These are phyloP conservation scores for Tripidium arundinaceum DNA, from an alignment of 202 grass and related monocot genomes.

Conservation along the genomic window DNA sequence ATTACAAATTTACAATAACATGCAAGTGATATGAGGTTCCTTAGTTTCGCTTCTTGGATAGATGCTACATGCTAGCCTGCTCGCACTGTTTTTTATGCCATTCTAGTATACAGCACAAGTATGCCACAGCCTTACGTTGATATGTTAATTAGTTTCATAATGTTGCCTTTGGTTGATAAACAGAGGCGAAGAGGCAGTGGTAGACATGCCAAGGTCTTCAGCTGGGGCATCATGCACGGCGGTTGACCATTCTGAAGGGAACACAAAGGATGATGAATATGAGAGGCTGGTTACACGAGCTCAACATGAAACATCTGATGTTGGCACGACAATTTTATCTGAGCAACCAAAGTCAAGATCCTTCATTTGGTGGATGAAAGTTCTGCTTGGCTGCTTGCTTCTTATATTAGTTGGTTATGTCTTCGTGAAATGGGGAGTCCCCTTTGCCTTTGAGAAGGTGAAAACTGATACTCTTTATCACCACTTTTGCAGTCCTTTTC, in stretches of 20 bases:
- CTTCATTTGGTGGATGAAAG: slow-evolving; percentile 81
- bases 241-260: slow-evolving; percentile 49
- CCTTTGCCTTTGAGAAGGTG: slow-evolving; percentile 96
- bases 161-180: slow-evolving; percentile 32
- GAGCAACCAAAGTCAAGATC: slow-evolving; percentile 37
- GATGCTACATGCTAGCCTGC: background rate
- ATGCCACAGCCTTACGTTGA: background rate
- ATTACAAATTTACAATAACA: background rate
- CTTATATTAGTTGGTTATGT: slow-evolving; percentile 46
- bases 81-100: background rate
- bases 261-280: slow-evolving; percentile 76
- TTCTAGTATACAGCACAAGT: background rate
- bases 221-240: background rate
- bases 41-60: background rate
- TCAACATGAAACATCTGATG: slow-evolving; percentile 35
- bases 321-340: slow-evolving; percentile 22
- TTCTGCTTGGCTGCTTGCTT: slow-evolving; percentile 52
- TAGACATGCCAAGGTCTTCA: slow-evolving; percentile 34
- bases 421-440: slow-evolving; percentile 80
- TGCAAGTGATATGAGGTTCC: background rate
- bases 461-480: background rate
- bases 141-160: too few species aligned
- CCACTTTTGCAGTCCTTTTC: background rate
- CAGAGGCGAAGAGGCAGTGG: background rate
- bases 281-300: slow-evolving; percentile 61